Evolutionary conservation across 2,329 filamentous ascomycete genomes (phyloP).

Genomic region (Gaeumannomyces sp.): DNA sequence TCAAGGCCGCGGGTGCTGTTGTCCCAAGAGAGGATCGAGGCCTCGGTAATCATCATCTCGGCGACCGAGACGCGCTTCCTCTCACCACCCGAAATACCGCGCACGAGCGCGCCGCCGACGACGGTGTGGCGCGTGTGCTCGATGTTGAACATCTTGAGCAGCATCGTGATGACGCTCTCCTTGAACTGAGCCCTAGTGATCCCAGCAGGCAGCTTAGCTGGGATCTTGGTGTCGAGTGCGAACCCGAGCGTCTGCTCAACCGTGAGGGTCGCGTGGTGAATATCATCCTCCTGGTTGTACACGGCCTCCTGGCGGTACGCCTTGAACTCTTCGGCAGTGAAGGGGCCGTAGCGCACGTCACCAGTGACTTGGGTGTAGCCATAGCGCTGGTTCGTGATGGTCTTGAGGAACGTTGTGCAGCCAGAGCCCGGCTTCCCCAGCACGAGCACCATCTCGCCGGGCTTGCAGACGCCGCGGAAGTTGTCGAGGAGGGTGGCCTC

Average conservation of each 20-base stretch:
- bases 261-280: conserved; percentile 78
- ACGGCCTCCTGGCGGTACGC: conserved; percentile 75
- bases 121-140: conserved; percentile 81
- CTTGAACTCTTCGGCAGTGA: conserved; percentile 64
- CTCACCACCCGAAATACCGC: conserved; percentile 75
- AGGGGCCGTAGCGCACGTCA: conserved; percentile 72
- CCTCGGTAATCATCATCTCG: conserved; percentile 73
- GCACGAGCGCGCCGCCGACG: conserved; percentile 75
- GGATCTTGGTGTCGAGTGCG: conserved; percentile 77
- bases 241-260: conserved; percentile 85
- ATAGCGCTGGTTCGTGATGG: conserved; percentile 58
- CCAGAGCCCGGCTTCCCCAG: conserved; percentile 70
- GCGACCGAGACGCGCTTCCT: conserved; percentile 76
- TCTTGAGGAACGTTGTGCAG: conserved; percentile 64
- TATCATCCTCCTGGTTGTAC: conserved; percentile 82
- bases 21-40: conserved; percentile 68
- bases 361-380: conserved; percentile 53
- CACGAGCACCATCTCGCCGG: conserved; percentile 85
- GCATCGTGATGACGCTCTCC: conserved; percentile 63
- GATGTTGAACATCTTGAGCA: conserved; percentile 91
- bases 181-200: conserved; percentile 66
- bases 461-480: conserved; percentile 65
- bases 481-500: conserved; percentile 69
- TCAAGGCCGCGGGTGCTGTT: conserved; percentile 55
- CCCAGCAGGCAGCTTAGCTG: conserved; percentile 70